Base-by-base conservation (phyloP, 148 eudicot species). In the Vaccinium myrtillus region DNA sequence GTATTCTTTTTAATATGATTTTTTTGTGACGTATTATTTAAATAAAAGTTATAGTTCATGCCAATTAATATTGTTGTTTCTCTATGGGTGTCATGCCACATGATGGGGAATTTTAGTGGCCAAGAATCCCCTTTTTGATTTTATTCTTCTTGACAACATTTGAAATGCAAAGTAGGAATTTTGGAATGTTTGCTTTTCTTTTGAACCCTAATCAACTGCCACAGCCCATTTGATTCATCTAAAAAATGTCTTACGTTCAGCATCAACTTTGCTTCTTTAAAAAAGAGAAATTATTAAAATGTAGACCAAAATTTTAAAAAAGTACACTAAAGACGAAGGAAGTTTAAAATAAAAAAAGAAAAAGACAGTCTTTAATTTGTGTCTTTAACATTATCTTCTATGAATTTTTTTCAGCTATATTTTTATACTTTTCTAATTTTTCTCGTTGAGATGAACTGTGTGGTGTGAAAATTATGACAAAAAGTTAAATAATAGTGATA, bases 101-200 rank as follows among this genome's bases (percentile, higher is more conserved):
- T 49, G 49, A 49, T 76, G 36, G 56, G 46, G 36, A 76, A 75
- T 19, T 19, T 75, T 75, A 21, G 53, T 75, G 53, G 21, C 46
- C 46, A 5, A 10, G 78, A 46, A 76, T 76, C 79, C 36, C 23
- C 55, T 69, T n/a, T 23, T 49, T 48, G 30, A 75, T 21, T 46
- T 48, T 75, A 46, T 75, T 75, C 78, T 75, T 75, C 78, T 73
- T 21, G 27, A 67, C 49, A 19, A 75, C 48, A 18, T 58, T 58
- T 18, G 65, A 5, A 58, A 21, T 59, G 65, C 77, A 39, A 74
- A 12, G 77, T 7, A 39, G 18, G 76, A 32, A 8, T 23, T 43
- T 74, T 74, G 77, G 12, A 74, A 74, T 36, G 7, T 39, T 74
- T 73, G 18, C 9, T 16, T 14, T 36, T 39, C 19, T 36, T 73